phyloP scores from a whole-genome alignment of 1,284 basidiomycete species.

The Cutaneotrichosporon cutaneum region DNA sequence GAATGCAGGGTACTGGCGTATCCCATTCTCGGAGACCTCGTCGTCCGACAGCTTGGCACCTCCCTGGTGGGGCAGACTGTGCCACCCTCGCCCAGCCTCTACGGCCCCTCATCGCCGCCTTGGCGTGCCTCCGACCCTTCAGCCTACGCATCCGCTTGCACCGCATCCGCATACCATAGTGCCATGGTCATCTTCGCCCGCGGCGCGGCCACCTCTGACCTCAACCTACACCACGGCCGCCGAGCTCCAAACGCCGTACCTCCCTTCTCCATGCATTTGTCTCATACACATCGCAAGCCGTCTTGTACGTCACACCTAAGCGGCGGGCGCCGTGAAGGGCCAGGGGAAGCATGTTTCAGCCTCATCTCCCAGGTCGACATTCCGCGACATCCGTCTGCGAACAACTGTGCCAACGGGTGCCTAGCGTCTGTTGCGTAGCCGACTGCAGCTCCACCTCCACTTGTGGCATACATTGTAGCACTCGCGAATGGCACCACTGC shows the following conservation, averaged over 20 bases:
- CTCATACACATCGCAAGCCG: background rate
- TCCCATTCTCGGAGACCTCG: background rate
- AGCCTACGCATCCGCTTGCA: too few species aligned
- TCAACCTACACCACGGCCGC: too few species aligned
- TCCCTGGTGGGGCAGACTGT: background rate
- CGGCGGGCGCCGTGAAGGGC: background rate
- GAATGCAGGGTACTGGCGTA: background rate
- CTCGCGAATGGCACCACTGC: background rate
- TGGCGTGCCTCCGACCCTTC: too few species aligned
- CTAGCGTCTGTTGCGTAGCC: background rate
- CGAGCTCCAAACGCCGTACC: too few species aligned
- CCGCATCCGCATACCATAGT: too few species aligned
- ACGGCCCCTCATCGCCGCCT: too few species aligned
- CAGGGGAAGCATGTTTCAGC: background rate
- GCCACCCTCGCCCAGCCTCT: too few species aligned
- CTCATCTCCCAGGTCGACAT: background rate
- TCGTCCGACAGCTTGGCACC: background rate
- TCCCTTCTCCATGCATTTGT: background rate
- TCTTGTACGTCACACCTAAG: background rate
- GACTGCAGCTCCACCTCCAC: background rate
- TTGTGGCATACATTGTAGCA: background rate
- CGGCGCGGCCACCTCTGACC: too few species aligned
- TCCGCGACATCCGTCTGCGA: background rate
- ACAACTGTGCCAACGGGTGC: background rate
- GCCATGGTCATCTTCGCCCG: too few species aligned